Evolutionary conservation across 345 rosid genomes (phyloP).

Genomic region (Bruguiera gymnorhiza): DNA sequence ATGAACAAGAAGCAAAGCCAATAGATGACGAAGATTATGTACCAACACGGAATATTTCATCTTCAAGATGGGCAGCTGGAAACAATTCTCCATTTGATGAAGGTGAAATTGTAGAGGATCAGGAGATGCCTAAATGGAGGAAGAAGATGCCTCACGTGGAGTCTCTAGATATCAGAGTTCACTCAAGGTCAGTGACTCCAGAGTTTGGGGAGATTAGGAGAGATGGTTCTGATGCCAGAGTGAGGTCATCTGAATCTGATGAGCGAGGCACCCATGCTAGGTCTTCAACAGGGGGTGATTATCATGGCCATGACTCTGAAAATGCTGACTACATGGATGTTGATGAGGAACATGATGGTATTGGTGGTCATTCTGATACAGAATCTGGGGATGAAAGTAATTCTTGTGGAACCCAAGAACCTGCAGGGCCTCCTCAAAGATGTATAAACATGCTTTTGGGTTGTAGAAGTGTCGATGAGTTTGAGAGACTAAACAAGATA

Average conservation of each 20-base stretch:
- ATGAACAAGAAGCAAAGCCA: conserved; percentile 39
- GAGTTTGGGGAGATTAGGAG: conserved; percentile 53
- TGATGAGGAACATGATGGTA: conserved; percentile 42
- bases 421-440: conserved; percentile 62
- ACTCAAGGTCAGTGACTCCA: conserved; percentile 55
- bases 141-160: conserved; percentile 45
- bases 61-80: conserved; percentile 96
- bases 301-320: conserved; percentile 45
- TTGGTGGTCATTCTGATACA: conserved; percentile 38
- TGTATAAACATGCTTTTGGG: conserved; percentile 93
- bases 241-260: conserved; percentile 62
- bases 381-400: conserved; percentile 54
- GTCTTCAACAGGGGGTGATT: conserved; percentile 53
- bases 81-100: conserved; percentile 82
- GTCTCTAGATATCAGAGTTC: conserved; percentile 35
- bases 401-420: conserved; percentile 52
- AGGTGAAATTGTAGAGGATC: conserved; percentile 78
- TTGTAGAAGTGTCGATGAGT: conserved; percentile 97
- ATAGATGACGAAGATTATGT: conserved; percentile 70
- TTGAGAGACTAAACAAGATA: conserved; percentile 94
- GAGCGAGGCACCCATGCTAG: conserved; percentile 46
- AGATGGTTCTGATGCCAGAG: conserved; percentile 54
- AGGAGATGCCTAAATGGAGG: conserved; percentile 56
- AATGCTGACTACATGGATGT: conserved; percentile 72
- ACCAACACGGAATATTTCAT: conserved; percentile 78